Evolutionary conservation across 129 eudicot species (phyloP).

Genomic region (Ambrosia trifida): DNA sequence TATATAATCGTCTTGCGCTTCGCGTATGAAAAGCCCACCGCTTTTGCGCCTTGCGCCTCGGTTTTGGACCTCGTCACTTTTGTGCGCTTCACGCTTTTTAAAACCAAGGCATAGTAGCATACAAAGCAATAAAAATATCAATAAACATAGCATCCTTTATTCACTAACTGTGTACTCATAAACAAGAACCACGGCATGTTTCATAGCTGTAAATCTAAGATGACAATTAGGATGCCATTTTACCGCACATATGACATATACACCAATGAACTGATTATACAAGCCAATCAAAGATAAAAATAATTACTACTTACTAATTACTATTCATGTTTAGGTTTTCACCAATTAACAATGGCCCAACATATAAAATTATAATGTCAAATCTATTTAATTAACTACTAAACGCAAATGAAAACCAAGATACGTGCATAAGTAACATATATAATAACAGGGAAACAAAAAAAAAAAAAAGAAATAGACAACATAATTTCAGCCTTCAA

Average conservation of each 20-base stretch:
- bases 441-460: not conserved
- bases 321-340: slow-evolving; percentile 17
- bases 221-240: not conserved
- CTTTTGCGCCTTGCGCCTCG: no score
- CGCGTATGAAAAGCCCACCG: no score
- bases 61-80: no score
- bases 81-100: no score
- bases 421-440: not conserved
- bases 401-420: slow-evolving; percentile 7
- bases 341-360: not conserved
- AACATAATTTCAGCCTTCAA: not conserved
- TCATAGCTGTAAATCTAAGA: not conserved
- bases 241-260: not conserved
- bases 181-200: slow-evolving; percentile 4
- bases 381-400: not conserved
- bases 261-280: not conserved
- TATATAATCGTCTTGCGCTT: no score
- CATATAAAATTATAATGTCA: not conserved
- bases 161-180: not conserved
- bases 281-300: slow-evolving; percentile 5
- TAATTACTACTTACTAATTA: no score
- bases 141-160: not conserved
- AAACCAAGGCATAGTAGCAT: no score
- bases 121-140: not conserved
- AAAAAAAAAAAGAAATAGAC: not conserved